Base-by-base conservation (phyloP, 306 rosid genomes). In the Mimosa pudica region DNA sequence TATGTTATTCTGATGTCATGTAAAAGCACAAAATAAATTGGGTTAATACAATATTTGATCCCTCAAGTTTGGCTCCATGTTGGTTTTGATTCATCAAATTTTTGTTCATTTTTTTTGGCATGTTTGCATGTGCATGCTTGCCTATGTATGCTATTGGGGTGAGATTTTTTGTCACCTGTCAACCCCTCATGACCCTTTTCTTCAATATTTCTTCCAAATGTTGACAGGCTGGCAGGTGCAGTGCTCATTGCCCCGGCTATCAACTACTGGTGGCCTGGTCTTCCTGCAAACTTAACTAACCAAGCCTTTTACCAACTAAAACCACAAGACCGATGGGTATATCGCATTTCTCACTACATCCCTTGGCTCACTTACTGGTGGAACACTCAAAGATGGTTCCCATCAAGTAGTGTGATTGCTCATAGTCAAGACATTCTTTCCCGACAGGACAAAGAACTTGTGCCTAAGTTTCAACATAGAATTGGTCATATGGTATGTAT, bases 281-380 rank as follows among this genome's bases (percentile, higher is more conserved):
- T 95, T 71, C 99, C 98, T 67, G 82, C 84, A 71, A 90, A 90
- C 85, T 75, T 95, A 69, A 82, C 93, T 7, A 73, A 48, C 1
- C 89, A 89, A 81, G 94, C 86, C 54, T 92, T 48, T 88, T 2
- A 71, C 66, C 80, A 64, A 62, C 67, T 75, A 46, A 76, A 63
- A 60, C 74, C 13, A 48, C 88, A 17, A 73, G 99, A 95, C 82
- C 98, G 83, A 60, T 95, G 97, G 98, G 76, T 88, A 9, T 12
- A 84, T 63, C 89, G 98, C 60, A 90, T 95, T 48, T 87, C 89
- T 54, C 97, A 93, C 89, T 82, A 93, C 74, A 20, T 54, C 7
- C 98, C 99, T 4, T 91, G 96, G 99, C 93, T 95, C 69, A 91
- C 97, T 47, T 85, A 91, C 81, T 91, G 97, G 95, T 95, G 99